A percentile compares a stretch with the other conserved stretches of the same genome.
Conservation (phyloP, 371 early-diverging fungal species). For the Blakeslea trispora region DNA sequence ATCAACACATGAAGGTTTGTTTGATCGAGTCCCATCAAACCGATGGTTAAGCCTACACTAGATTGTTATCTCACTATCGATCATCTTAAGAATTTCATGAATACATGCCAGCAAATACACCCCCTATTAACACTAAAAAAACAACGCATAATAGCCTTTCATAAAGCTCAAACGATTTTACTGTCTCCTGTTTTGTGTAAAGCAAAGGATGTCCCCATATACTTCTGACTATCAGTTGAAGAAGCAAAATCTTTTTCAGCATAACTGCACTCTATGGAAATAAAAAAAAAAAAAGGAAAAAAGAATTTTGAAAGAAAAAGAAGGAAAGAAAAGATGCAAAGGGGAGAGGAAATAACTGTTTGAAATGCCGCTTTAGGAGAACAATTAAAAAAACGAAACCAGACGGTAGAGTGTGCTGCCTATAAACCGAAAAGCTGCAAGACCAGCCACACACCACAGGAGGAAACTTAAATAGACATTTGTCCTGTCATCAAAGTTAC, state of each 20-base stretch:
- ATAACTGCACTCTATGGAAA: not conserved
- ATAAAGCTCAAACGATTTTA: slow-evolving; percentile 39
- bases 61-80: not conserved
- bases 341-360: not conserved
- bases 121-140: slow-evolving; percentile 64
- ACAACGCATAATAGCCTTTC: slow-evolving; percentile 46
- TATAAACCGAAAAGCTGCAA: slow-evolving; percentile 75
- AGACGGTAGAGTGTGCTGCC: slow-evolving; percentile 66
- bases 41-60: slow-evolving; percentile 75
- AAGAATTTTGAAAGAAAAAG: slow-evolving; percentile 1
- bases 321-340: slow-evolving; percentile 2
- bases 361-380: slow-evolving; percentile 41
- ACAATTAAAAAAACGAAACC: slow-evolving; percentile 33
- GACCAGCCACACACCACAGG: slow-evolving; percentile 80
- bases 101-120: slow-evolving; percentile 69
- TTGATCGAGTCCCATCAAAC: slow-evolving; percentile 77
- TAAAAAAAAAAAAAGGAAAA: slow-evolving; percentile 3
- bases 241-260: not conserved
- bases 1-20: slow-evolving; percentile 70
- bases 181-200: slow-evolving; percentile 13
- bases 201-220: slow-evolving; percentile 11
- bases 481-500: slow-evolving; percentile 44
- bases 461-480: slow-evolving; percentile 71
- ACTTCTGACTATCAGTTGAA: slow-evolving; percentile 22
- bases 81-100: not conserved